phyloP scores from a whole-genome alignment of 2,329 filamentous ascomycete species.

The Stylonectria norvegica region DNA sequence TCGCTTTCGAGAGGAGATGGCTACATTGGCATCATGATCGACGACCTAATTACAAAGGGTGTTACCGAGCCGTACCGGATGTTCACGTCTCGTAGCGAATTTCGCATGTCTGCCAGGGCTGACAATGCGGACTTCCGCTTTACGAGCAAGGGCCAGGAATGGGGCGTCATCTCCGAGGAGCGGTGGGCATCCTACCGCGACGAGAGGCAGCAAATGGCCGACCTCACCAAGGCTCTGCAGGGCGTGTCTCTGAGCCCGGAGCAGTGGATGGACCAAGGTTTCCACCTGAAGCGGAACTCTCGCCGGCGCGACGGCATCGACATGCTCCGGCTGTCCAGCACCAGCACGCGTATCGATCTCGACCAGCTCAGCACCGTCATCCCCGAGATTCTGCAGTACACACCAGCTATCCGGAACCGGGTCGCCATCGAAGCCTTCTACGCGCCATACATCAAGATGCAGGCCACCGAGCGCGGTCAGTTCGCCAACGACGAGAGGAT shows the following conservation, averaged over 20 bases:
- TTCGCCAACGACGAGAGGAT: slow-evolving; percentile 77
- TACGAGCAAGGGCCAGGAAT: slow-evolving; percentile 70
- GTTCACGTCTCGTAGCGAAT: slow-evolving; percentile 96
- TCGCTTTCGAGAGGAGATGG: slow-evolving; percentile 78
- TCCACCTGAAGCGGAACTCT: slow-evolving; percentile 64
- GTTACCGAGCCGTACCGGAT: slow-evolving; percentile 97
- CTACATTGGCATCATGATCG: slow-evolving; percentile 98
- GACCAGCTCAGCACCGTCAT: slow-evolving; percentile 56
- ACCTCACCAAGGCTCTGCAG: slow-evolving; percentile 60
- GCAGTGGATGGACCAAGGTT: slow-evolving; percentile 68
- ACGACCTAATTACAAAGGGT: slow-evolving; percentile 94
- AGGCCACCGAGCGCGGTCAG: slow-evolving; percentile 61
- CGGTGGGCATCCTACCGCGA: slow-evolving; percentile 72
- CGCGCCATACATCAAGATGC: slow-evolving; percentile 77
- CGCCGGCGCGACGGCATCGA: slow-evolving; percentile 71
- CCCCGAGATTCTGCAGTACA: slow-evolving; percentile 53
- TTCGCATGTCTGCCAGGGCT: slow-evolving; percentile 84
- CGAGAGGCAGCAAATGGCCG: slow-evolving; percentile 63
- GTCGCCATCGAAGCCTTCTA: slow-evolving; percentile 82
- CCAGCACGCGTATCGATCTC: slow-evolving; percentile 43
- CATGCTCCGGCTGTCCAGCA: slow-evolving; percentile 65
- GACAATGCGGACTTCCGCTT: slow-evolving; percentile 92
- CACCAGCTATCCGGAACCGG: slow-evolving; percentile 59
- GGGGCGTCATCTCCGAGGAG: slow-evolving; percentile 72
- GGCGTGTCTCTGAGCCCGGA: slow-evolving; percentile 55